phyloP scores from a whole-genome alignment of 2,329 filamentous ascomycete genomes.

The Neopestalotiopsis sp. region DNA sequence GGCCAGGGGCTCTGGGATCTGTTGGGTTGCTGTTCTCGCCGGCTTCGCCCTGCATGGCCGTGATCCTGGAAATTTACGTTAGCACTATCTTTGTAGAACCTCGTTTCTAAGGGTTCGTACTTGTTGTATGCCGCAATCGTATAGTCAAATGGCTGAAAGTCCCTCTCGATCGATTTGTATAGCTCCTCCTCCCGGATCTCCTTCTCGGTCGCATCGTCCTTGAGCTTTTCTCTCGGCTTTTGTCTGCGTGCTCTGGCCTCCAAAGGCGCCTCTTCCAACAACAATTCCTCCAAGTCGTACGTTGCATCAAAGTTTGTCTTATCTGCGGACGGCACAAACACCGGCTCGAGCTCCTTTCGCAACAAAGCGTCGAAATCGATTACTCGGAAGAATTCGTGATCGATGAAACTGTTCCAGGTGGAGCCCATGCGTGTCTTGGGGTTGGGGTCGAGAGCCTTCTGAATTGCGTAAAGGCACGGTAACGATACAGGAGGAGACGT shows the following conservation, averaged over 20 bases:
- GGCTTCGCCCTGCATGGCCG: slow-evolving; percentile 34
- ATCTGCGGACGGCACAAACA: slow-evolving; percentile 92
- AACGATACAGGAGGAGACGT: slow-evolving; percentile 90
- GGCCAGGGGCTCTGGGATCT: slow-evolving; percentile 7
- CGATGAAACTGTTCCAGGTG: slow-evolving; percentile 82
- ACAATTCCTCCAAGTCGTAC: slow-evolving; percentile 91
- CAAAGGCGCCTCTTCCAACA: slow-evolving; percentile 92
- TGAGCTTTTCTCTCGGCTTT: slow-evolving; percentile 88
- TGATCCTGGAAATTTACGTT: slow-evolving; percentile 38
- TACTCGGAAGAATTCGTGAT: slow-evolving; percentile 86
- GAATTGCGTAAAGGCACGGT: slow-evolving; percentile 87
- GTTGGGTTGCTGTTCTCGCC: slow-evolving; percentile 8
- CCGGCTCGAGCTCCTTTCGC: slow-evolving; percentile 84
- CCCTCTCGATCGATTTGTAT: slow-evolving; percentile 90
- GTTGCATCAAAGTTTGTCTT: slow-evolving; percentile 99
- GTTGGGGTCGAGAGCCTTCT: slow-evolving; percentile 80
- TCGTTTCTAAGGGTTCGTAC: slow-evolving; percentile 47
- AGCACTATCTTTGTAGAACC: slow-evolving; percentile 1
- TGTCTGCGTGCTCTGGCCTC: slow-evolving; percentile 92
- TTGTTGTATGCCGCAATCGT: slow-evolving; percentile 80
- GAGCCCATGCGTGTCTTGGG: slow-evolving; percentile 82
- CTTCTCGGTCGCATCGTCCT: slow-evolving; percentile 92
- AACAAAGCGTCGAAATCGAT: slow-evolving; percentile 87
- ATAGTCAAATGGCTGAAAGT: slow-evolving; percentile 96
- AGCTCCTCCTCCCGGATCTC: slow-evolving; percentile 95